Conservation (phyloP, 257 asterid species). For the Lithospermum erythrorhizon region DNA sequence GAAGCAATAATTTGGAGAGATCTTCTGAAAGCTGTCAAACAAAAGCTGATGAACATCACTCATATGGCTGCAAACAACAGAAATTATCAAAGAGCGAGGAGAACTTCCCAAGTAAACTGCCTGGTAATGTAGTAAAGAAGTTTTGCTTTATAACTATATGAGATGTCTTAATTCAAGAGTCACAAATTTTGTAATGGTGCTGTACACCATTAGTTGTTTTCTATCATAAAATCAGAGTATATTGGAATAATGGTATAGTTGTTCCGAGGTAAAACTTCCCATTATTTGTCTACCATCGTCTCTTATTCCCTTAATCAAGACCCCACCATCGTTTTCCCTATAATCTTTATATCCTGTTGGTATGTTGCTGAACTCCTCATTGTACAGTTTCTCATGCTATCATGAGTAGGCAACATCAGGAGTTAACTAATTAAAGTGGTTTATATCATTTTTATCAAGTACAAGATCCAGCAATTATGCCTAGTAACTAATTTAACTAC, state of each 20-base stretch:
- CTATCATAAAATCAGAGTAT: background rate
- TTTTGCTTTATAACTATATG: background rate
- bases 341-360: background rate
- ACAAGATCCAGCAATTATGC: background rate
- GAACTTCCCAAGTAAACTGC: slow-evolving; percentile 19
- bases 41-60: slow-evolving; percentile 15
- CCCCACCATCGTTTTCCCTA: background rate
- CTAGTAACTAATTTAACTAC: background rate
- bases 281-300: background rate
- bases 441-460: background rate
- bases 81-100: slow-evolving; percentile 20
- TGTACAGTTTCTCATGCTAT: background rate
- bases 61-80: slow-evolving; percentile 19
- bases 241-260: background rate
- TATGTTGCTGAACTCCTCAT: background rate
- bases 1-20: slow-evolving; percentile 23
- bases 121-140: slow-evolving; percentile 28
- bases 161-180: background rate
- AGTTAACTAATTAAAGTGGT: background rate
- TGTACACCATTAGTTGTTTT: background rate
- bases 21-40: slow-evolving; percentile 26
- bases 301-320: too few species aligned
- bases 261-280: background rate
- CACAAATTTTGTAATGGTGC: background rate
- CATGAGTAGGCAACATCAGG: background rate